These are phyloP conservation scores for Irpex lacteus DNA, from an alignment of 1,284 basidiomycete species.

Conservation along the genomic window DNA sequence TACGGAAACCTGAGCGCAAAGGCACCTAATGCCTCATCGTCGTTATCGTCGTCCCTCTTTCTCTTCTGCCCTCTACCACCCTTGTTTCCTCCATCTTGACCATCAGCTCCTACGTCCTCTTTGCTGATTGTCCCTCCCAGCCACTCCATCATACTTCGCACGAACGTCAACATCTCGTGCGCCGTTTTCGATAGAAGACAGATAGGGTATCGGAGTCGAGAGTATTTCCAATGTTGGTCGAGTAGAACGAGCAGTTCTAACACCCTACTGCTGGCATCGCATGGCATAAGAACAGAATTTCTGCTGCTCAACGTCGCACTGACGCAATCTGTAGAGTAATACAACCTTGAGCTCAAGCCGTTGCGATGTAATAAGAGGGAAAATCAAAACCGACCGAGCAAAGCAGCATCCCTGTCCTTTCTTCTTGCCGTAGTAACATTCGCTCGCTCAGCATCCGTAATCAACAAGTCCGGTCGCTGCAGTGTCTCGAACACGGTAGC, in stretches of 20 bases:
- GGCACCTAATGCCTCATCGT: constrained; percentile 75
- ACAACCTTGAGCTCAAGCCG: constrained; percentile 6
- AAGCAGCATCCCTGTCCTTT: constrained; percentile 87
- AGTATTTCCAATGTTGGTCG: constrained; percentile 97
- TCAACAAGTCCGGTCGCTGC: constrained; percentile 86
- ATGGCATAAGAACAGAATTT: constrained; percentile 85
- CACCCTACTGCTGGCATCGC: constrained; percentile 91
- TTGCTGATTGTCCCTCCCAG: constrained; percentile 92
- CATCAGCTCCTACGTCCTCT: constrained; percentile 77
- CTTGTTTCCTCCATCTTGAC: constrained; percentile 42
- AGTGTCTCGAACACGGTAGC: constrained; percentile 87
- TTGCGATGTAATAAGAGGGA: constrained; percentile 2
- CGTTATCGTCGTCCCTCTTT: constrained; percentile 61
- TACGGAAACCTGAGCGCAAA: constrained; percentile 76
- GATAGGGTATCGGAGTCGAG: constrained; percentile 77
- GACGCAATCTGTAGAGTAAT: constrained; percentile 63
- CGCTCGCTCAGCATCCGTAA: constrained; percentile 89
- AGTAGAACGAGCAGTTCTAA: constrained; percentile 93
- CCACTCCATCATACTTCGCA: constrained; percentile 99
- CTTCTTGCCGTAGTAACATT: constrained; percentile 82
- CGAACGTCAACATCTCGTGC: constrained; percentile 92
- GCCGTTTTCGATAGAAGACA: constrained; percentile 91
- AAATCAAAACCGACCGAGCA: constrained; percentile 65
- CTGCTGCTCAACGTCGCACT: constrained; percentile 78
- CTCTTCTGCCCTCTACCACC: constrained; percentile 52